Evolutionary conservation across 2,329 filamentous ascomycete genomes (phyloP).

Genomic region (Nectriaceae sp.): DNA sequence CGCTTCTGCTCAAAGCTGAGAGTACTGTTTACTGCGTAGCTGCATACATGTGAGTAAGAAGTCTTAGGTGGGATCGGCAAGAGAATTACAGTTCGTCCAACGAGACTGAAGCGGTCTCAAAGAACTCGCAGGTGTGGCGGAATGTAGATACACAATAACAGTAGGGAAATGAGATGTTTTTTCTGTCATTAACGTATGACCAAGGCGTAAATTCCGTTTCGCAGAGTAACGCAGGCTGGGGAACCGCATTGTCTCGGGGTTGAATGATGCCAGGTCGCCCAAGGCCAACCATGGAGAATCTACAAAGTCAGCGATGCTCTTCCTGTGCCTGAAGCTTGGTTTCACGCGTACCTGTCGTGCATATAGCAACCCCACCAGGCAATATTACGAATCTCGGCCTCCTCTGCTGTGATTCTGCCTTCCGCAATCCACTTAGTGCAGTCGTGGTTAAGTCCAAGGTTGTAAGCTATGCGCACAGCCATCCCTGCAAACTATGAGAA

Average conservation of each 20-base stretch:
- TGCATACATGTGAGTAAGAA: not conserved
- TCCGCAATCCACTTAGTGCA: not conserved
- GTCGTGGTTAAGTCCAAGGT: not conserved
- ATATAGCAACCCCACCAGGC: not conserved
- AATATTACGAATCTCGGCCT: not conserved
- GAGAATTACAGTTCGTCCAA: too few species aligned
- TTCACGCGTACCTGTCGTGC: not conserved
- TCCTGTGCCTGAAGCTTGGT: not conserved
- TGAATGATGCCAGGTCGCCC: not conserved
- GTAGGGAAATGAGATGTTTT: not conserved
- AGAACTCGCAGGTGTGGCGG: too few species aligned
- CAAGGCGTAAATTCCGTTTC: not conserved
- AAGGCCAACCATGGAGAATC: not conserved
- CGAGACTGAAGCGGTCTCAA: too few species aligned
- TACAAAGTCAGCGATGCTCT: not conserved
- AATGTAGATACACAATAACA: too few species aligned
- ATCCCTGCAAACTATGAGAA: not conserved
- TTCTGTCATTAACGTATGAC: not conserved
- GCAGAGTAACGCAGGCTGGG: not conserved
- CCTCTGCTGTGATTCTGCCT: not conserved
- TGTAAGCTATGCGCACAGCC: not conserved
- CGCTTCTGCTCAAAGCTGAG: not conserved
- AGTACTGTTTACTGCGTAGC: not conserved
- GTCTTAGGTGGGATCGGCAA: too few species aligned
- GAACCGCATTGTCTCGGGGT: not conserved